phyloP scores from a whole-genome alignment of 192 early-diverging fungal species.

The Coemansia sp. region DNA sequence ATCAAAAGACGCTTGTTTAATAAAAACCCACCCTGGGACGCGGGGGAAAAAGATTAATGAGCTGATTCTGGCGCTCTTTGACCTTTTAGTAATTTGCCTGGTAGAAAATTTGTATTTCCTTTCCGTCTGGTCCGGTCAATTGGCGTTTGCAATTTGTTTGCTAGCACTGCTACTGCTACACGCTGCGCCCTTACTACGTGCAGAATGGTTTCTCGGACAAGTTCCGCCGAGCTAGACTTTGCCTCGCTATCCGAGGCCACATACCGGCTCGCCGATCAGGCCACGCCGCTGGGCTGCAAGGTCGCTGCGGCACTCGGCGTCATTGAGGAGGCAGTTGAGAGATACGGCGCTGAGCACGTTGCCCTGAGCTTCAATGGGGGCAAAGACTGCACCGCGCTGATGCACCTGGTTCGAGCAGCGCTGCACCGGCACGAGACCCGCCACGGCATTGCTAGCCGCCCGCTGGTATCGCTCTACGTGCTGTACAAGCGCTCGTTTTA shows the following conservation, averaged over 20 bases:
- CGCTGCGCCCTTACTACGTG: background rate
- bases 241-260: slow-evolving; percentile 21
- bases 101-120: background rate
- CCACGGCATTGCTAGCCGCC: slow-evolving; percentile 5
- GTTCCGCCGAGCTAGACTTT: slow-evolving; percentile 20
- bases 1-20: too few relatives aligned
- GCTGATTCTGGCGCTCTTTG: too few relatives aligned
- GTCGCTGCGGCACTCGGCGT: slow-evolving; percentile 24
- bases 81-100: too few relatives aligned
- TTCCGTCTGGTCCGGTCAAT: too few relatives aligned
- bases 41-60: too few relatives aligned
- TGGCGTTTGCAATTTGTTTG: background rate
- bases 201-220: slow-evolving; percentile 37
- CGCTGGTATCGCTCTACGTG: slow-evolving; percentile 70
- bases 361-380: slow-evolving; percentile 93
- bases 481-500: slow-evolving; percentile 72
- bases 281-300: slow-evolving; percentile 25
- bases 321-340: slow-evolving; percentile 50
- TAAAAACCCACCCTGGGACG: too few relatives aligned
- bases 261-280: slow-evolving; percentile 26
- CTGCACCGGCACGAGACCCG: slow-evolving; percentile 38
- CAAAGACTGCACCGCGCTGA: slow-evolving; percentile 92
- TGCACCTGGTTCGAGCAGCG: slow-evolving; percentile 74
- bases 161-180: too few relatives aligned
- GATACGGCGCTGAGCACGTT: slow-evolving; percentile 54